Base-by-base conservation (phyloP, 78 protist species). In the Anaeramoeba flamelloides region DNA sequence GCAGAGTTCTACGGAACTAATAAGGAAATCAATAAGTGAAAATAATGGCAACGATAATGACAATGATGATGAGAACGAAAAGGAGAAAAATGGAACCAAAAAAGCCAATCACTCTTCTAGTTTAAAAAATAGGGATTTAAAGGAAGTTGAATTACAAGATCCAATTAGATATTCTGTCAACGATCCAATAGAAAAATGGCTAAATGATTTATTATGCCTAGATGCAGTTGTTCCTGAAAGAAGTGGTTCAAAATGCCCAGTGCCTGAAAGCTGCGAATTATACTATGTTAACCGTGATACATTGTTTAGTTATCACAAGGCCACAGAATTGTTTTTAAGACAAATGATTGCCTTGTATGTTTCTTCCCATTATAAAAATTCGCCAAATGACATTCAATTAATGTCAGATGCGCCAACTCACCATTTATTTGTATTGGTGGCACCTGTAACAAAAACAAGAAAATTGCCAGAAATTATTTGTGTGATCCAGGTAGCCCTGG, bases 391-490 rank as follows among this genome's bases (percentile, higher is more conserved):
- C 86, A 84, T 98, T n/a, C 96, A 91, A 77, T 86, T 98, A 30
- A 37, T 98, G 82, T 64, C 94, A 1, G 99, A 98, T 74, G 97
- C 99, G 0, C 99, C 99, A 0, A 91, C 96, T 33, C 99, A 98
- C 53, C 92, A 89, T 41, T 64, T 96, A 64, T 97, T 96, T 37
- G 97, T 91, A 36, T 84, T 98, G 2, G 87, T 94, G 39, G 97
- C 92, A 1, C 89, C 90, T 17, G 38, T 85, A 2, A 4, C 33
- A 26, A 33, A 26, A 80, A 39, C 79, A 32, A 34, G 36, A 4
- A 36, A 4, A 12, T 39, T 95, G 1, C 99, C 99, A 17, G 95
- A 93, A 37, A 74, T 97, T 33, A 86, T 94, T 31, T 83, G 89
- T 39, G 98, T 94, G 37, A 76, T 97, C 34, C 99, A 97, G 83